These are phyloP conservation scores for Gnaphalium uliginosum DNA, from an alignment of 129 eudicot species.

Conservation along the genomic window DNA sequence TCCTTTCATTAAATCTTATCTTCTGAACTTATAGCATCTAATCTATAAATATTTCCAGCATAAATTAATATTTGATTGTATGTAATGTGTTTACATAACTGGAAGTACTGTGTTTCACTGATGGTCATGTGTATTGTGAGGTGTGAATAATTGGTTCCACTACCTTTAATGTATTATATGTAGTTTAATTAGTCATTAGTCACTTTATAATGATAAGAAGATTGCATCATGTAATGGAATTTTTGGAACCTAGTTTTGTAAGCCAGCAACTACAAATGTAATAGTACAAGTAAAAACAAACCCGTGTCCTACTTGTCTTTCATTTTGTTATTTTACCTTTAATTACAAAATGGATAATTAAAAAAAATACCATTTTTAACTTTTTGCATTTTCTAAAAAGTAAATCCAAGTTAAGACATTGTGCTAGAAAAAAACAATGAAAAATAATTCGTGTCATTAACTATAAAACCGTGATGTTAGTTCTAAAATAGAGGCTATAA, in stretches of 20 bases:
- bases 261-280: slow-evolving; percentile 50
- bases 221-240: slow-evolving; percentile 47
- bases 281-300: slow-evolving; percentile 12
- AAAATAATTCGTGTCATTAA: too few species aligned
- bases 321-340: neutral
- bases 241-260: slow-evolving; percentile 45
- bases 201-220: slow-evolving; percentile 20
- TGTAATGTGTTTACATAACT: slow-evolving; percentile 6
- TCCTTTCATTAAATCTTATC: neutral
- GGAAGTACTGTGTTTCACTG: slow-evolving; percentile 19
- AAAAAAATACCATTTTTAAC: too few species aligned
- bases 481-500: too few species aligned
- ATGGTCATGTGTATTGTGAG: slow-evolving; percentile 23
- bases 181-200: slow-evolving; percentile 6
- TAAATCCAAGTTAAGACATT: too few species aligned
- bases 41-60: too few species aligned
- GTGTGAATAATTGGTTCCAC: slow-evolving; percentile 77
- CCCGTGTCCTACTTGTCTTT: slow-evolving; percentile 44
- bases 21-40: too few species aligned
- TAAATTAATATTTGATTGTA: neutral
- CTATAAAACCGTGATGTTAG: too few species aligned
- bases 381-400: too few species aligned
- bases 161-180: slow-evolving; percentile 36
- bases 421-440: too few species aligned
- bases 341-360: neutral